Evolutionary conservation across 352 stramenopile genomes (phyloP).

Genomic region (Phytophthora chlamydospora): DNA sequence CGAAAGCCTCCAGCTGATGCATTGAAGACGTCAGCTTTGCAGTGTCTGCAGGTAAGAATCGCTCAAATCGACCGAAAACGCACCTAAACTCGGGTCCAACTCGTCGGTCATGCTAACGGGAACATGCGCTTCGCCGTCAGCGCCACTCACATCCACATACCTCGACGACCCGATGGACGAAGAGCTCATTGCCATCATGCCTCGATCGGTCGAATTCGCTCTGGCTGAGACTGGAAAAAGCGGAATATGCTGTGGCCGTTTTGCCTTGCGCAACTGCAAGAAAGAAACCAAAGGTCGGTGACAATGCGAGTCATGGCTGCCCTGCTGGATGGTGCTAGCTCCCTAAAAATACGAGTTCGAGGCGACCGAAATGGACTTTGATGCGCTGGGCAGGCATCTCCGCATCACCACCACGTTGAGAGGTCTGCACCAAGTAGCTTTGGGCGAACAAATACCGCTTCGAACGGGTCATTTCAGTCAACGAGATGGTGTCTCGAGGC

Average conservation of each 20-base stretch:
- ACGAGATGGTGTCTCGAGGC: constrained; percentile 17
- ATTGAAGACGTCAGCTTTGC: not conserved
- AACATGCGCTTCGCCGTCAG: constrained; percentile 44
- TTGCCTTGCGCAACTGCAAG: constrained; percentile 6
- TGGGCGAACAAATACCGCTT: not conserved
- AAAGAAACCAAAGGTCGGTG: constrained; percentile 18
- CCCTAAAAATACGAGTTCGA: constrained; percentile 38
- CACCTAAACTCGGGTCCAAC: constrained; percentile 83
- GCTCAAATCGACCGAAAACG: not conserved
- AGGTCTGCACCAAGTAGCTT: not conserved
- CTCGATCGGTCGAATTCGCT: constrained; percentile 2
- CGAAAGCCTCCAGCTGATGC: constrained; percentile 78
- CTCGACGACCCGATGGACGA: constrained; percentile 42
- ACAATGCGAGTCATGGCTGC: constrained; percentile 11
- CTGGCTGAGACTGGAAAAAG: not conserved
- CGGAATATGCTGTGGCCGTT: constrained; percentile 9
- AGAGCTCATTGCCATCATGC: constrained; percentile 46
- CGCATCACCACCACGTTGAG: constrained; percentile 4
- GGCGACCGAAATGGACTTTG: constrained; percentile 29
- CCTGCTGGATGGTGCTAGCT: not conserved
- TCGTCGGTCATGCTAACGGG: constrained; percentile 62
- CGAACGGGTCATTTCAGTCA: not conserved
- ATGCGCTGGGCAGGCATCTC: constrained; percentile 13
- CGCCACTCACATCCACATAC: constrained; percentile 37
- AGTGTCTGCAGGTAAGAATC: not conserved